A percentile compares a stretch with the other conserved stretches of the same genome.
These are phyloP conservation scores for Malus sylvestris DNA, from an alignment of 306 rosid species.

Conservation along the genomic window DNA sequence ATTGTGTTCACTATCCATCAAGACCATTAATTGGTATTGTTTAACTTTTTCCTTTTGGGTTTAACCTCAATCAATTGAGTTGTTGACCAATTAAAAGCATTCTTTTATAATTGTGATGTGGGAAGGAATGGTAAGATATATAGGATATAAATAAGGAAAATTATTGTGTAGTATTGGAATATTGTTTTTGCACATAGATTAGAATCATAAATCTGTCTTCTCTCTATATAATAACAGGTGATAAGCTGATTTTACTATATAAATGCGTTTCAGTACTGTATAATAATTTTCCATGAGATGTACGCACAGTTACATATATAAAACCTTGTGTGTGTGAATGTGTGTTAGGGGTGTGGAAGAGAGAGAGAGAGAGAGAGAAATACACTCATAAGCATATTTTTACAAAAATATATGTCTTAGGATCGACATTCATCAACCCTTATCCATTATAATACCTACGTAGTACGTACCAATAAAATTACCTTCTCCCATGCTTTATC, in stretches of 20 bases:
- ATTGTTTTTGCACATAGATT: background rate
- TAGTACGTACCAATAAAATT: background rate
- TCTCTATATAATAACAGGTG: background rate
- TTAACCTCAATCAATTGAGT: background rate
- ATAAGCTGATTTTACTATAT: background rate
- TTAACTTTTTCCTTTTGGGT: background rate
- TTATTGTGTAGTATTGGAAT: background rate
- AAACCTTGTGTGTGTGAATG: background rate
- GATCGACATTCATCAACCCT: conserved; percentile 22
- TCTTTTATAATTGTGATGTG: background rate
- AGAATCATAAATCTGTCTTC: background rate
- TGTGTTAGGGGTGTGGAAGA: background rate
- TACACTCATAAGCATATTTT: conserved; percentile 39
- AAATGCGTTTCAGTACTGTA: background rate
- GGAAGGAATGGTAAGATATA: background rate
- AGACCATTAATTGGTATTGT: background rate
- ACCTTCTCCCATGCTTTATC: background rate
- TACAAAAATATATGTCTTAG: conserved; percentile 34
- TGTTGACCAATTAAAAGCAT: background rate
- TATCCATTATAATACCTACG: conserved; percentile 27
- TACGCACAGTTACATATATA: background rate
- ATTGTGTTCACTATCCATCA: background rate
- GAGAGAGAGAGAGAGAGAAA: conserved; percentile 7
- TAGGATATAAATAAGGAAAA: too few species aligned
- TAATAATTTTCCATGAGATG: background rate